phyloP scores from a whole-genome alignment of 1,139 yeast genomes.

The Kodamaea derodonti region DNA sequence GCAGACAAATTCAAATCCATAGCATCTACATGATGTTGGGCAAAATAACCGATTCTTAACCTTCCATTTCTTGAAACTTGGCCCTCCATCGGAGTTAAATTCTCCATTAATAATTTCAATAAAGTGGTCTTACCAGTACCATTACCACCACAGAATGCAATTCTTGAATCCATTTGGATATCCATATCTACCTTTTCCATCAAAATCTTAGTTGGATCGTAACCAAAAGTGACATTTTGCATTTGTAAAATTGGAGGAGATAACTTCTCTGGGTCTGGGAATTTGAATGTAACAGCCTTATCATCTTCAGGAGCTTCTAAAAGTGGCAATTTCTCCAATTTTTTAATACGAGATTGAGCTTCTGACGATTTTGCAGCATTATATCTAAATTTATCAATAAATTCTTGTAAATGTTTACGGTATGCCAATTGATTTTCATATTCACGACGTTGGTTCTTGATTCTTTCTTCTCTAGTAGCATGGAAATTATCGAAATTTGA shows the following conservation, averaged over 20 bases:
- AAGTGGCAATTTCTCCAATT: slow-evolving; percentile 87
- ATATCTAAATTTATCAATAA: slow-evolving; percentile 93
- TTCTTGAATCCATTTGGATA: slow-evolving; percentile 89
- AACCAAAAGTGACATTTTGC: slow-evolving; percentile 84
- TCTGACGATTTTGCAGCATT: slow-evolving; percentile 97
- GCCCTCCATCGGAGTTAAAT: slow-evolving; percentile 69
- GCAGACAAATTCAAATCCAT: slow-evolving; percentile 89
- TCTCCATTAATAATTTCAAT: slow-evolving; percentile 79
- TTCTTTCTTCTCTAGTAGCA: slow-evolving; percentile 90
- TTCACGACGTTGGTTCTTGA: slow-evolving; percentile 89
- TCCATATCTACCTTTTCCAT: slow-evolving; percentile 80
- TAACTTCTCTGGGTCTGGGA: slow-evolving; percentile 90
- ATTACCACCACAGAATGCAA: slow-evolving; percentile 96
- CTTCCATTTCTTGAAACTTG: slow-evolving; percentile 77
- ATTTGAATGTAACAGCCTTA: slow-evolving; percentile 75
- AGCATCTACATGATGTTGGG: slow-evolving; percentile 99
- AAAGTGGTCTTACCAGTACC: slow-evolving; percentile 99
- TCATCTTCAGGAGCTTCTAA: slow-evolving; percentile 96
- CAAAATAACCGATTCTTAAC: slow-evolving; percentile 91
- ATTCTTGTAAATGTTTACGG: slow-evolving; percentile 87
- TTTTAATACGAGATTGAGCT: slow-evolving; percentile 96
- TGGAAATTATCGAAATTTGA: slow-evolving; percentile 91
- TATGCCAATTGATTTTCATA: slow-evolving; percentile 96
- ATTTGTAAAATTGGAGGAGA: slow-evolving; percentile 94
- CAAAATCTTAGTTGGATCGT: slow-evolving; percentile 56